A percentile compares a stretch with the other conserved stretches of the same genome.
Evolutionary conservation across 2,329 filamentous ascomycete species (phyloP).

Genomic region (Botrytis galanthina): DNA sequence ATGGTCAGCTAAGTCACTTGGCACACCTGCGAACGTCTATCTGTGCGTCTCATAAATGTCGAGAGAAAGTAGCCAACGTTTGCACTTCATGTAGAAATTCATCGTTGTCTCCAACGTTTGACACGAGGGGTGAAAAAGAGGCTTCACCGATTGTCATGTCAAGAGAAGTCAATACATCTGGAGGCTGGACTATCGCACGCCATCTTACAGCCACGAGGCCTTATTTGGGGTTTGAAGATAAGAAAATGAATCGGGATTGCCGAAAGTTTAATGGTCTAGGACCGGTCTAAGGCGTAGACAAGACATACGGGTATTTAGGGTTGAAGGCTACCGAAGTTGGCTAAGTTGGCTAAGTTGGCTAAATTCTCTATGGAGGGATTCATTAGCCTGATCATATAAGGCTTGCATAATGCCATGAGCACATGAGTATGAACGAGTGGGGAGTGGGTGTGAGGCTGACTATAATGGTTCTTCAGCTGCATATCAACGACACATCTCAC

Average conservation of each 20-base stretch:
- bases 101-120: slow-evolving; percentile 3
- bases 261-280: not conserved
- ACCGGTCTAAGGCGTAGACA: not conserved
- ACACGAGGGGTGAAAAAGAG: not conserved
- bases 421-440: slow-evolving; percentile 9
- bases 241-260: not conserved
- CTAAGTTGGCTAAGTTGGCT: not conserved
- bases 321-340: not conserved
- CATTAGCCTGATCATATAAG: slow-evolving; percentile 15
- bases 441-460: slow-evolving; percentile 19
- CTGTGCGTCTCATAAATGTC: not conserved
- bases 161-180: slow-evolving; percentile 19
- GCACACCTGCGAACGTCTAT: not conserved
- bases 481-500: slow-evolving; percentile 13
- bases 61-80: not conserved
- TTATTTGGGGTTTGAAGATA: not conserved
- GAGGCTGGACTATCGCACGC: slow-evolving; percentile 22
- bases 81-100: not conserved
- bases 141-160: slow-evolving; percentile 18
- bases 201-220: slow-evolving; percentile 17
- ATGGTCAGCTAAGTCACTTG: not conserved
- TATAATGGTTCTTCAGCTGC: slow-evolving; percentile 13
- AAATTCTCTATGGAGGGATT: not conserved
- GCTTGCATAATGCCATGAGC: slow-evolving; percentile 13
- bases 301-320: not conserved